Percentiles rank a stretch among this genome's conserved stretches.
phyloP scores from a whole-genome alignment of 225 moss, liverwort and hornwort genomes.

The Bryoerythrophyllum caledonicum region DNA sequence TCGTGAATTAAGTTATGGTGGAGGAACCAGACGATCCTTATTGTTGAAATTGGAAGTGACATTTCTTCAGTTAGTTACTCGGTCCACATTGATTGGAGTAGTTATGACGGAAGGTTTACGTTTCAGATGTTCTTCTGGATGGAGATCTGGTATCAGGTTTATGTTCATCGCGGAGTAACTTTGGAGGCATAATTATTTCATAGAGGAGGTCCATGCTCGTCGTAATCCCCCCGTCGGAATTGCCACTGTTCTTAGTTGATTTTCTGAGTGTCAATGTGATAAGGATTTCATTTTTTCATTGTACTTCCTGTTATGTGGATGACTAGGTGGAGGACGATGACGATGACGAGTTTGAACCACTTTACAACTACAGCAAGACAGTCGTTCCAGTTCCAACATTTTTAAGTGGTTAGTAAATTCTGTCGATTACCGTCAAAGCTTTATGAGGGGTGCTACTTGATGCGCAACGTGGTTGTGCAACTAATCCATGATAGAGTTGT shows the following conservation, averaged over 20 bases:
- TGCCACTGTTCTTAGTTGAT: neutral
- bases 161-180: neutral
- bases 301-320: conserved; percentile 23
- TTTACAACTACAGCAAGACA: conserved; percentile 61
- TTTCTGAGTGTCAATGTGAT: neutral
- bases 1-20: neutral
- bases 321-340: conserved; percentile 42
- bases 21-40: neutral
- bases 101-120: neutral
- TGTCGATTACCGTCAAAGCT: neutral
- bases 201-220: neutral
- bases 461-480: neutral
- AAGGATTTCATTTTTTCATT: conserved; percentile 11
- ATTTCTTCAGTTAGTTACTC: neutral
- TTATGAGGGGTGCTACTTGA: neutral
- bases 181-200: neutral
- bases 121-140: neutral
- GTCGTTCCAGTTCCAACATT: conserved; percentile 33
- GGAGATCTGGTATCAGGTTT: neutral
- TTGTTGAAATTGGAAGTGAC: neutral
- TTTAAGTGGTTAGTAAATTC: conserved; percentile 45
- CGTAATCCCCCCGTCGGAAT: neutral
- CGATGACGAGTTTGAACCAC: conserved; percentile 53
- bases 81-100: neutral
- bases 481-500: neutral